Conservation (phyloP, 208 protist species). For the Leishmania turanica region DNA sequence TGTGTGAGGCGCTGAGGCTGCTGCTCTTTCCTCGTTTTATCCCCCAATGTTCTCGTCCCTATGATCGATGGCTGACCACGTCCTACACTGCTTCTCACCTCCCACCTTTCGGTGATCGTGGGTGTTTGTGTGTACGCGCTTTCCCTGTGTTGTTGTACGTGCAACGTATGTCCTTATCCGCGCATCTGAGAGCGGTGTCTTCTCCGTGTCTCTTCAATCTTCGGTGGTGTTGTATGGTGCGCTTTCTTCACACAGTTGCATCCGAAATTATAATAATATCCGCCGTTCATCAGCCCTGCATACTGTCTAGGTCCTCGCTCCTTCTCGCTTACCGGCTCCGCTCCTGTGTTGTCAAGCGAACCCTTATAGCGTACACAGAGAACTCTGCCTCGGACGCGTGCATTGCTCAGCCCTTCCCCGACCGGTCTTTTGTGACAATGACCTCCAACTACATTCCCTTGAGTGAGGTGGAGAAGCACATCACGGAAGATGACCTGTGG, state of each 20-base stretch:
- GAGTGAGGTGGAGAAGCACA: conserved; percentile 72
- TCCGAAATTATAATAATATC: neutral
- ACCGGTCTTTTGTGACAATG: neutral
- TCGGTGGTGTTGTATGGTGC: neutral
- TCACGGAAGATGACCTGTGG: conserved; percentile 73
- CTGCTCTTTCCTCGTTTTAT: neutral
- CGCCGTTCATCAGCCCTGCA: neutral
- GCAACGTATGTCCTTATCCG: neutral
- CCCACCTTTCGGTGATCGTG: neutral
- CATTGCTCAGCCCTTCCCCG: neutral
- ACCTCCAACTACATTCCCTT: conserved; percentile 43
- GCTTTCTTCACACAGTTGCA: neutral
- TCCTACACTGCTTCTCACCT: neutral
- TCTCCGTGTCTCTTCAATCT: neutral
- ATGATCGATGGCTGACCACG: neutral
- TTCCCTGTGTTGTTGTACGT: neutral
- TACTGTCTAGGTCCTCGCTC: neutral
- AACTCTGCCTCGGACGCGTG: neutral
- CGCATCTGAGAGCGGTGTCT: neutral
- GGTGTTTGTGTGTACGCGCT: neutral
- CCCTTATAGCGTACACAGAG: neutral
- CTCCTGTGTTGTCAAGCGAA: too few relatives aligned
- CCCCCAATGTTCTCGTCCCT: neutral
- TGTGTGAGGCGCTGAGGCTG: neutral
- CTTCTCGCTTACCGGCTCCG: neutral